phyloP scores from a whole-genome alignment of 495 filamentous ascomycete genomes.

The Aspergillus panamensis region DNA sequence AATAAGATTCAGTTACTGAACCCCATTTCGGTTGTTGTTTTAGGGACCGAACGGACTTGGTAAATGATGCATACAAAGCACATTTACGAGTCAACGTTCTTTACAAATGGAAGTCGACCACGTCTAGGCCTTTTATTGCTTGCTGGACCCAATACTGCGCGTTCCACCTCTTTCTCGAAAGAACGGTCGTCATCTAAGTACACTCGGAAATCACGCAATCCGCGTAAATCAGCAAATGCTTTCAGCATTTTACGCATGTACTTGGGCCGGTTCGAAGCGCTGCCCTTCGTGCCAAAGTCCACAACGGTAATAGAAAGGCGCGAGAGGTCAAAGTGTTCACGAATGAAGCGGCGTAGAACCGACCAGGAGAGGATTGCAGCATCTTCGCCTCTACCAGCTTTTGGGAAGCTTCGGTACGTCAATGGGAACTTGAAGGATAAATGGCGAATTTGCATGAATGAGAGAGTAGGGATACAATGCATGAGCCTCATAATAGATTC shows the following conservation, averaged over 20 bases:
- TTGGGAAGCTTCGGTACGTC: slow-evolving; percentile 5
- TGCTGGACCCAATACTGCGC: slow-evolving; percentile 14
- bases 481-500: slow-evolving; percentile 22
- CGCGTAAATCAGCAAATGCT: slow-evolving; percentile 17
- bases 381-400: slow-evolving; percentile 10
- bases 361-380: slow-evolving; percentile 19
- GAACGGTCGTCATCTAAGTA: slow-evolving; percentile 19
- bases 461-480: slow-evolving; percentile 18
- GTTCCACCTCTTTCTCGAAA: slow-evolving; percentile 19
- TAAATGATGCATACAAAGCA: no score
- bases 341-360: slow-evolving; percentile 28
- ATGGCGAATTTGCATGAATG: slow-evolving; percentile 21
- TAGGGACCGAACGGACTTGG: background rate
- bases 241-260: slow-evolving; percentile 23
- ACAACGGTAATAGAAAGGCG: slow-evolving; percentile 21
- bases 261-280: background rate
- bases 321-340: slow-evolving; percentile 26
- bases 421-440: slow-evolving; percentile 25
- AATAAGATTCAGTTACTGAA: no score
- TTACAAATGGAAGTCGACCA: slow-evolving; percentile 3
- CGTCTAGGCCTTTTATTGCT: background rate
- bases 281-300: slow-evolving; percentile 18
- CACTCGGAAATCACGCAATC: slow-evolving; percentile 20
- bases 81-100: background rate
- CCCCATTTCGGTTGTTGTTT: no score